Conservation (phyloP, 2,329 filamentous ascomycete genomes). For the Rhinocladiella similis region DNA sequence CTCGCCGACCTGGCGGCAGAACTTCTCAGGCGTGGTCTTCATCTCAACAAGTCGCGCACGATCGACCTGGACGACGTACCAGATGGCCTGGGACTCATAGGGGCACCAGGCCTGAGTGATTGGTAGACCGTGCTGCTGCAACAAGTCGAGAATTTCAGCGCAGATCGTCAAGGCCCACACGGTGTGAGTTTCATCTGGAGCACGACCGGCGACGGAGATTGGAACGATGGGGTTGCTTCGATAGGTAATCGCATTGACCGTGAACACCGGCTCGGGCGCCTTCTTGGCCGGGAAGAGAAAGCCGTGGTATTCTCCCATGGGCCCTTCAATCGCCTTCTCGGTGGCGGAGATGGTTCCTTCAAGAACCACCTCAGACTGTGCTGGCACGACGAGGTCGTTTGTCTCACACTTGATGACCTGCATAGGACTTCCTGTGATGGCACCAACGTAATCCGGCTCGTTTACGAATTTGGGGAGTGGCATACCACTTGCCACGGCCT, state of each 20-base stretch:
- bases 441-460: constrained; percentile 52
- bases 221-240: constrained; percentile 43
- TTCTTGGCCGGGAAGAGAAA: constrained; percentile 46
- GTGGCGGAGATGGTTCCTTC: constrained; percentile 51
- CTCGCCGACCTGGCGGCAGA: constrained; percentile 45
- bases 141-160: background rate
- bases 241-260: constrained; percentile 50
- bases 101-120: constrained; percentile 20
- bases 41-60: constrained; percentile 49
- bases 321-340: constrained; percentile 47
- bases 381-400: constrained; percentile 51
- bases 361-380: constrained; percentile 53
- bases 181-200: background rate
- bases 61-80: constrained; percentile 55
- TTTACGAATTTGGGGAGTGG: constrained; percentile 50
- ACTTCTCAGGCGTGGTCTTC: constrained; percentile 49
- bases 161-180: background rate
- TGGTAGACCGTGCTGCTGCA: background rate
- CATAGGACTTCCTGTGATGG: constrained; percentile 46
- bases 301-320: constrained; percentile 52
- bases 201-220: background rate
- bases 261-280: constrained; percentile 43
- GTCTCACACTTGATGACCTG: constrained; percentile 56
- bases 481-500: constrained; percentile 47
- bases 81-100: constrained; percentile 50